Evolutionary conservation across 2,329 filamentous ascomycete species (phyloP).

Genomic region (Alternaria conjuncta): DNA sequence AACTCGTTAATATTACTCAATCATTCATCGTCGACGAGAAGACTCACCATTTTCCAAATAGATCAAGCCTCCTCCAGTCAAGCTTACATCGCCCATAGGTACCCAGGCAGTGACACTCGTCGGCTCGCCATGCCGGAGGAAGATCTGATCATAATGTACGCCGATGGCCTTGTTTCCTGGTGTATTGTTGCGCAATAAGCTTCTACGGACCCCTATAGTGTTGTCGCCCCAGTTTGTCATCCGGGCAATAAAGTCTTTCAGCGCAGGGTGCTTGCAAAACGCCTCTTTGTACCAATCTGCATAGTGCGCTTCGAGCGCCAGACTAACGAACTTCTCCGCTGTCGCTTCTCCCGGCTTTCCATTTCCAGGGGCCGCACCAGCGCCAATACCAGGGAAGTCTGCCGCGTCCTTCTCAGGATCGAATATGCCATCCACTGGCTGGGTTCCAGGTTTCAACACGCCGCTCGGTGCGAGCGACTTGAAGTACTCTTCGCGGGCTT

Average conservation of each 20-base stretch:
- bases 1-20: background rate
- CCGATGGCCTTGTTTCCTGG: conserved; percentile 64
- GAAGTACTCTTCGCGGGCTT: conserved; percentile 62
- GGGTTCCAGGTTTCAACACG: conserved; percentile 61
- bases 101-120: conserved; percentile 65
- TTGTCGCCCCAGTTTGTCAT: conserved; percentile 61
- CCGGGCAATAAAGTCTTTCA: conserved; percentile 58
- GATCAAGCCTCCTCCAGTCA: conserved; percentile 65
- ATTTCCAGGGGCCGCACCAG: conserved; percentile 56
- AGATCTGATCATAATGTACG: conserved; percentile 68
- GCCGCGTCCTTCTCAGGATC: conserved; percentile 51
- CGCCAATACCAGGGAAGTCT: conserved; percentile 62
- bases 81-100: conserved; percentile 60
- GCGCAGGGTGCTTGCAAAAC: conserved; percentile 60
- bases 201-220: conserved; percentile 56
- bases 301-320: conserved; percentile 62
- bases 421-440: conserved; percentile 62
- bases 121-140: conserved; percentile 61
- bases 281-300: conserved; percentile 55
- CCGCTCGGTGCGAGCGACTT: conserved; percentile 61
- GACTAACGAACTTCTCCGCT: conserved; percentile 55
- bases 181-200: conserved; percentile 63
- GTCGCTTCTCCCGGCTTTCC: conserved; percentile 53
- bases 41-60: conserved; percentile 60
- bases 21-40: no score